A percentile compares a stretch with the other conserved stretches of the same genome.
Evolutionary conservation across 768 basidiomycete genomes (phyloP).

Genomic region (Jaapia argillacea): DNA sequence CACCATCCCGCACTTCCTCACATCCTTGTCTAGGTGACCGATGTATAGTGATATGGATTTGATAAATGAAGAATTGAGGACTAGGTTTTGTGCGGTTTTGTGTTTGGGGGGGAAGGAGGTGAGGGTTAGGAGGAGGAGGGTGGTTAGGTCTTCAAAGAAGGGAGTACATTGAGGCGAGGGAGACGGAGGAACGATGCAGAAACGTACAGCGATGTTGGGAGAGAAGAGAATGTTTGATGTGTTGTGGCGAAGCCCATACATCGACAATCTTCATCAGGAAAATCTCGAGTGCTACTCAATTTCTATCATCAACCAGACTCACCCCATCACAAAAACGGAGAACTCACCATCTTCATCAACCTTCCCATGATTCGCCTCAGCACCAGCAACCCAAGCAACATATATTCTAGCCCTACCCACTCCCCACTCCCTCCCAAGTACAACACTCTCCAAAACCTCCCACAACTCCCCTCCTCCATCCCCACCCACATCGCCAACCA

Average conservation of each 20-base stretch:
- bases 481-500: slow-evolving; percentile 39
- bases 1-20: slow-evolving; percentile 89
- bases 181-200: background rate
- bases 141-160: slow-evolving; percentile 52
- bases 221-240: slow-evolving; percentile 72
- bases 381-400: slow-evolving; percentile 58
- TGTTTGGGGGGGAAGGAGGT: slow-evolving; percentile 44
- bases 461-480: slow-evolving; percentile 34
- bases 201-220: slow-evolving; percentile 66
- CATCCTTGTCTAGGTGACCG: slow-evolving; percentile 58
- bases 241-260: slow-evolving; percentile 67
- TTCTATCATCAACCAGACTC: slow-evolving; percentile 6
- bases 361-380: slow-evolving; percentile 19
- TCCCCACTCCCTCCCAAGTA: slow-evolving; percentile 50
- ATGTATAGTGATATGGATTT: slow-evolving; percentile 66
- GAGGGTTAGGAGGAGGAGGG: slow-evolving; percentile 54
- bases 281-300: slow-evolving; percentile 37
- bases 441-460: slow-evolving; percentile 36
- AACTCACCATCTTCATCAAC: slow-evolving; percentile 21
- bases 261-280: slow-evolving; percentile 43
- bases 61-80: slow-evolving; percentile 53
- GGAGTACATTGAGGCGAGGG: slow-evolving; percentile 1
- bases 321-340: background rate
- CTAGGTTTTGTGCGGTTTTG: slow-evolving; percentile 19
- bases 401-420: slow-evolving; percentile 51